These are phyloP conservation scores for Thalassiosira mediterranea DNA, from an alignment of 352 stramenopile genomes.

Conservation along the genomic window DNA sequence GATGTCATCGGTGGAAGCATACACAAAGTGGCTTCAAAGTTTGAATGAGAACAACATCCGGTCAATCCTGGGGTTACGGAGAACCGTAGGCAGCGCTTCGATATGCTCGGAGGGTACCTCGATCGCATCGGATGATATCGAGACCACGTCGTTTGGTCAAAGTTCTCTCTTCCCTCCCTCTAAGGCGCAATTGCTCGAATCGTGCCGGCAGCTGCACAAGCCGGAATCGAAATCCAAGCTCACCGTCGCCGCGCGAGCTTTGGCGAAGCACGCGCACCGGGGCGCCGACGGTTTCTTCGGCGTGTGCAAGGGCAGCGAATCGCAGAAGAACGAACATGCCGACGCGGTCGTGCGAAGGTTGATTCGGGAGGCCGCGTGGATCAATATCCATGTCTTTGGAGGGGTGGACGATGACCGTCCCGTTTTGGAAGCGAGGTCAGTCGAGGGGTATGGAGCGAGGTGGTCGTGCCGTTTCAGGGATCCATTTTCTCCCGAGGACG, in stretches of 20 bases:
- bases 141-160: background rate
- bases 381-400: slow-evolving; percentile 59
- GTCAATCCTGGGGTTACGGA: slow-evolving; percentile 24
- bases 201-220: slow-evolving; percentile 22
- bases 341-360: slow-evolving; percentile 22
- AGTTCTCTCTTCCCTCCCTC: slow-evolving; percentile 27
- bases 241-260: slow-evolving; percentile 39
- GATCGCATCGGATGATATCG: background rate
- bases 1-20: slow-evolving; percentile 9
- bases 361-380: slow-evolving; percentile 47
- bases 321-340: slow-evolving; percentile 47
- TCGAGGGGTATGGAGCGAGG: slow-evolving; percentile 49
- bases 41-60: slow-evolving; percentile 24
- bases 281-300: slow-evolving; percentile 47
- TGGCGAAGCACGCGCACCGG: slow-evolving; percentile 54
- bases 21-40: slow-evolving; percentile 27
- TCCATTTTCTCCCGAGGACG: slow-evolving; percentile 9
- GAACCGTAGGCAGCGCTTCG: slow-evolving; percentile 29
- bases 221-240: slow-evolving; percentile 21
- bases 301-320: slow-evolving; percentile 25
- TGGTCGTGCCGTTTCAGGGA: slow-evolving; percentile 35
- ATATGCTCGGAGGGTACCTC: background rate
- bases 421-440: slow-evolving; percentile 41
- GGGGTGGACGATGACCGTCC: slow-evolving; percentile 18
- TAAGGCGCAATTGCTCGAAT: slow-evolving; percentile 9